Evolutionary conservation across 2,329 filamentous ascomycete genomes (phyloP), one percentile per base, ranked within the genome.

Genomic region (Cyanodermella asteris): DNA sequence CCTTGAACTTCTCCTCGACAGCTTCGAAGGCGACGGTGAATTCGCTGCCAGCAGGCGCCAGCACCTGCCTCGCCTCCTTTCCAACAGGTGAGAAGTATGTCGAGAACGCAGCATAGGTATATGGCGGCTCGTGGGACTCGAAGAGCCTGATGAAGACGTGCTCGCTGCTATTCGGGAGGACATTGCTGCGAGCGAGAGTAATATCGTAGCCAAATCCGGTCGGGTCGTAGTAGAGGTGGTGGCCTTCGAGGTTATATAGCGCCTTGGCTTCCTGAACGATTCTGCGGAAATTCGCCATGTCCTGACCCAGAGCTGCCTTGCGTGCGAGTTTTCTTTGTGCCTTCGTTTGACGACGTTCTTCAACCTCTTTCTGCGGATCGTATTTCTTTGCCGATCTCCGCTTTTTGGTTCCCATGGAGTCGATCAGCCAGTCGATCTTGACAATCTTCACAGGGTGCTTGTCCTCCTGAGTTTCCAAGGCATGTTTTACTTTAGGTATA

Each of bases 11-110:
- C 3, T 6, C 18, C 28, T 19, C 16, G 15, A 34, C 34, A n/a
- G 20, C 28, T 2, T 12, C 27, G 18, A 31, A 30, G 5, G 34
- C 34, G 5, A 20, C 30, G 5, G 30, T 26, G 18, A 34, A 34
- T 5, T 28, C 22, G 16, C 40, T 36, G 14, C 41, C 37, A 13
- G 36, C 29, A 13, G 38, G 28, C n/a, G 32, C 37, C 16, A 47
- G 34, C n/a, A 38, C 32, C n/a, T 39, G 35, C 4, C 45, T 36
- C 31, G 42, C 36, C 13, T 45, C 3, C 10, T 13, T 16, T 13
- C 18, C 12, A 8, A 22, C 20, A 3, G 32, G 22, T 3, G 25
- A 9, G 3, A 26, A 27, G 22, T 28, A 34, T 16, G 20, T 28
- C 20, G 23, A 22, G 12, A 23, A 29, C 21, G 24, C 26, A n/a